Conservation (phyloP, 164 flowering plant genomes). For the Litsea cubeba region DNA sequence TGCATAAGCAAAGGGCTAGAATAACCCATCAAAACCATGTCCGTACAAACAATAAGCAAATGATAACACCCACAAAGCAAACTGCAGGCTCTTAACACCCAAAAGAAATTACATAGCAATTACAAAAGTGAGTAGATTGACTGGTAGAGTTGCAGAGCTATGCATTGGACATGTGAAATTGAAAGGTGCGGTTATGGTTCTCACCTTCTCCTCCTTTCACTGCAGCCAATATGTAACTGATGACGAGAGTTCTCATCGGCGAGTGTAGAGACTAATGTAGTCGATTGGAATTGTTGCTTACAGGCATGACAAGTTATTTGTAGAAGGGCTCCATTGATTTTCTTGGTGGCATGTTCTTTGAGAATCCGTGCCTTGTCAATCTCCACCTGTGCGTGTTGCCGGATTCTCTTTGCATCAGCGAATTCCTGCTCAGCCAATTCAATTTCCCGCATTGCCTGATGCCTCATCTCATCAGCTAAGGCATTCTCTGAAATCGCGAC, state of each 20-base stretch:
- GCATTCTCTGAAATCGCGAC: slow-evolving; percentile 66
- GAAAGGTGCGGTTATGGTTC: slow-evolving; percentile 23
- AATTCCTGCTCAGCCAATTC: slow-evolving; percentile 86
- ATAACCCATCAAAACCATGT: background rate
- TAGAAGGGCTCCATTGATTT: slow-evolving; percentile 56
- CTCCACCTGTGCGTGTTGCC: slow-evolving; percentile 78
- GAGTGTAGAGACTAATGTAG: slow-evolving; percentile 8
- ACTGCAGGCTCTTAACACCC: slow-evolving; percentile 13
- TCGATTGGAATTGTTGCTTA: slow-evolving; percentile 46
- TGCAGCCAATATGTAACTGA: slow-evolving; percentile 61
- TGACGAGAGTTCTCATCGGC: slow-evolving; percentile 38
- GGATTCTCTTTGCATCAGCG: slow-evolving; percentile 66
- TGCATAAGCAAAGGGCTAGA: too few relatives aligned
- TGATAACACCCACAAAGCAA: slow-evolving; percentile 14
- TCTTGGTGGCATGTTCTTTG: slow-evolving; percentile 59
- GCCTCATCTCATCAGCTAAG: slow-evolving; percentile 74
- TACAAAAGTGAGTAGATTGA: slow-evolving; percentile 7
- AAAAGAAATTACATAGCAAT: slow-evolving; percentile 16
- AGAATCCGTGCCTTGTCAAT: slow-evolving; percentile 64
- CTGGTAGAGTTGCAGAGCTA: background rate
- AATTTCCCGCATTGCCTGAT: slow-evolving; percentile 62
- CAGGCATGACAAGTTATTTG: slow-evolving; percentile 82
- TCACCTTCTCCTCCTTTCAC: slow-evolving; percentile 57
- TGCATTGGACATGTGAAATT: slow-evolving; percentile 6
- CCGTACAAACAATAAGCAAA: slow-evolving; percentile 22